Evolutionary conservation across 257 asterid species (phyloP).

Genomic region (Lycium ferocissimum): DNA sequence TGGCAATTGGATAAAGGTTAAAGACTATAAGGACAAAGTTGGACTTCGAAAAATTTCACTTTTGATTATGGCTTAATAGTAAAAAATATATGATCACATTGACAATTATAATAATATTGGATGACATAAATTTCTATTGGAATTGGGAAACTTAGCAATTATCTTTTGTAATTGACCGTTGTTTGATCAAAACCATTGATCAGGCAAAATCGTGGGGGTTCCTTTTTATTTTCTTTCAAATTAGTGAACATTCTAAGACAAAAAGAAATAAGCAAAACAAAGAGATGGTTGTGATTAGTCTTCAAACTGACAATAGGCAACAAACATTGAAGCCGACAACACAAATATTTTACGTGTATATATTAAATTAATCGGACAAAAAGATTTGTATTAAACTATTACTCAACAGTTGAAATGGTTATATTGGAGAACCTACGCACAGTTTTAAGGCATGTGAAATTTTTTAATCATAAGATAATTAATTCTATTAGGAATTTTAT

Average conservation of each 20-base stretch:
- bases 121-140: conserved; percentile 31
- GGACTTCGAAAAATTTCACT: background rate
- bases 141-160: conserved; percentile 22
- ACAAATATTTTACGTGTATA: background rate
- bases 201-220: background rate
- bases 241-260: background rate
- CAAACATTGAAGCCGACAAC: conserved; percentile 34
- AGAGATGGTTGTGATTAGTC: background rate
- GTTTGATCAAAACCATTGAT: conserved; percentile 27
- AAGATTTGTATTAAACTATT: background rate
- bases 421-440: conserved; percentile 33
- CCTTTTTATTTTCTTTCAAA: background rate
- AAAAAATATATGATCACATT: conserved; percentile 43
- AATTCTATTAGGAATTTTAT: background rate
- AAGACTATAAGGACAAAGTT: conserved; percentile 22
- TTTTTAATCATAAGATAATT: background rate
- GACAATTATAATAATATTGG: conserved; percentile 36
- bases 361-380: background rate
- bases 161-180: conserved; percentile 38
- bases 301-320: conserved; percentile 23
- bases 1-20: background rate
- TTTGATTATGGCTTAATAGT: conserved; percentile 32
- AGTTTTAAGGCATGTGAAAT: conserved; percentile 13
- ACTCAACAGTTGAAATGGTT: conserved; percentile 36
- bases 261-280: too few species aligned